phyloP scores from a whole-genome alignment of 2,329 filamentous ascomycete species.

The Pestalotiopsis sp. region DNA sequence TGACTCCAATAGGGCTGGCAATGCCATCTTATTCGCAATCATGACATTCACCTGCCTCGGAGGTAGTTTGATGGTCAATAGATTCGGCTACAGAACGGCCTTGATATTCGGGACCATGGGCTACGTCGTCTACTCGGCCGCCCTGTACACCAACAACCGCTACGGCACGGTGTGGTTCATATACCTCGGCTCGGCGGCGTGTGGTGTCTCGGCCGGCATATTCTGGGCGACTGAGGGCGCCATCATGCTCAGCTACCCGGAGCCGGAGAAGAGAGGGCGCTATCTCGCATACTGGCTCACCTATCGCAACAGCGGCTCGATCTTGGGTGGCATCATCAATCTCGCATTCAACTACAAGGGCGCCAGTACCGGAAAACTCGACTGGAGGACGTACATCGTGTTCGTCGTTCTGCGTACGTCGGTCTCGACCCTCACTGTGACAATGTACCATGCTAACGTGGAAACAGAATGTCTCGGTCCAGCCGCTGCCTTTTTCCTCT shows the following conservation, averaged over 20 bases:
- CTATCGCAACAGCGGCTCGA: conserved; percentile 20
- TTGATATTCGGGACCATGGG: conserved; percentile 46
- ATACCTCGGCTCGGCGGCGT: conserved; percentile 42
- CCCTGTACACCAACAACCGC: conserved; percentile 46
- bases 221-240: conserved; percentile 14
- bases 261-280: conserved; percentile 8
- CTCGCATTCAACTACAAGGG: conserved; percentile 23
- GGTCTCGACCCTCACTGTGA: no score
- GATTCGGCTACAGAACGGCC: conserved; percentile 3
- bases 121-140: conserved; percentile 45
- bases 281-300: conserved; percentile 24
- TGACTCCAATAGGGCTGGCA: conserved; percentile 11
- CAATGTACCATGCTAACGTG: no score
- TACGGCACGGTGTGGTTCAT: conserved; percentile 47
- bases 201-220: conserved; percentile 37
- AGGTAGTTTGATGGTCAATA: conserved; percentile 11
- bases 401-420: conserved; percentile 26
- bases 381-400: conserved; percentile 29
- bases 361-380: conserved; percentile 23
- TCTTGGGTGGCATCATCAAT: conserved; percentile 20
- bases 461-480: conserved; percentile 2
- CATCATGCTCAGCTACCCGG: conserved; percentile 14
- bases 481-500: not conserved
- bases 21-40: conserved; percentile 13
- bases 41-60: conserved; percentile 12